A percentile compares a stretch with the other conserved stretches of the same genome.
Evolutionary conservation across 1,284 basidiomycete genomes (phyloP).

Genomic region (Trametes hirsuta): DNA sequence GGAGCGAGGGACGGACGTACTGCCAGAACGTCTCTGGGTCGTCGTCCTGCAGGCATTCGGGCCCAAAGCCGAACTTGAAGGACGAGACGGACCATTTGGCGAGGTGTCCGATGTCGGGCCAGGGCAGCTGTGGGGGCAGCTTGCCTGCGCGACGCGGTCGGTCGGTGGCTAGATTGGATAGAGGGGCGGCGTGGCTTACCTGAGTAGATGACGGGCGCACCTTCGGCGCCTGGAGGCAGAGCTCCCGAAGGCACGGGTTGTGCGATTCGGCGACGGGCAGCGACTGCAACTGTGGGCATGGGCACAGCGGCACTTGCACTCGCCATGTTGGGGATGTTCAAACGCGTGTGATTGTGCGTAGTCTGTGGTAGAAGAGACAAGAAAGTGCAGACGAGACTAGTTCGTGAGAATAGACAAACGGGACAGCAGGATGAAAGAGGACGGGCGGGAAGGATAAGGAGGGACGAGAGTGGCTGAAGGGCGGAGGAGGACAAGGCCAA

Average conservation of each 20-base stretch:
- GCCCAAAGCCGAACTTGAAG: slow-evolving; percentile 95
- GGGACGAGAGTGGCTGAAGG: no score
- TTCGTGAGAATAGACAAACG: no score
- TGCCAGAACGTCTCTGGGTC: slow-evolving; percentile 98
- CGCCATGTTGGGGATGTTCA: slow-evolving; percentile 13
- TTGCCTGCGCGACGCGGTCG: slow-evolving; percentile 35
- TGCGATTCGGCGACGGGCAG: slow-evolving; percentile 18
- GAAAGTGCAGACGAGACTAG: no score
- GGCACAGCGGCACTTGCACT: slow-evolving; percentile 24
- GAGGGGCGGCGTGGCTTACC: slow-evolving; percentile 27
- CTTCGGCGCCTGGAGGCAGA: slow-evolving; percentile 32
- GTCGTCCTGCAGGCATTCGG: slow-evolving; percentile 87
- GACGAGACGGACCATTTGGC: slow-evolving; percentile 98
- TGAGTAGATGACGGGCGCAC: slow-evolving; percentile 41
- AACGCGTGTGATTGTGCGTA: neutral
- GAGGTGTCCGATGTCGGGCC: slow-evolving; percentile 81
- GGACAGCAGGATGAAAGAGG: no score
- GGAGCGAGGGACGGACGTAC: slow-evolving; percentile 54
- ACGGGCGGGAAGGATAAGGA: no score
- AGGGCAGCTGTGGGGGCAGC: slow-evolving; percentile 54
- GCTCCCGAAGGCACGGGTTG: slow-evolving; percentile 4
- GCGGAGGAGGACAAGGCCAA: no score
- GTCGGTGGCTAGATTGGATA: neutral
- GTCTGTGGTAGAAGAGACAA: neutral
- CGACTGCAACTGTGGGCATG: slow-evolving; percentile 15